A percentile compares a stretch with the other conserved stretches of the same genome.
Conservation (phyloP, 805 yeast species). For the Schwanniomyces sp. region DNA sequence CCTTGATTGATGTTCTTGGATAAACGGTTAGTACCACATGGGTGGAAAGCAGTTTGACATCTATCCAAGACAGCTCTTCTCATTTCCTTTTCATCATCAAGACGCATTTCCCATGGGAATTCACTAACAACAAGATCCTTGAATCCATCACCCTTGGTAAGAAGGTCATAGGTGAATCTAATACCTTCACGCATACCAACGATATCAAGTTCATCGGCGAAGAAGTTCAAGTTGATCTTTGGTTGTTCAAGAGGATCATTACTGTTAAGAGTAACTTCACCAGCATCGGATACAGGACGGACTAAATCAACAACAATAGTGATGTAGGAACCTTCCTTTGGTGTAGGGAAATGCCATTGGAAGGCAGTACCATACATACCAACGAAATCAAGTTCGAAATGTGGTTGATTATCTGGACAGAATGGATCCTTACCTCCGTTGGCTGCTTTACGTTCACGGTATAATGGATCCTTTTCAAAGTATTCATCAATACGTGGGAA, state of each 20-base stretch:
- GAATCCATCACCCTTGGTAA: conserved; percentile 26
- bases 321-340: conserved; percentile 17
- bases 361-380: conserved; percentile 22
- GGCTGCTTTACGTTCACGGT: conserved; percentile 15
- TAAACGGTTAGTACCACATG: conserved; percentile 27
- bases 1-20: conserved; percentile 14
- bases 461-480: conserved; percentile 17
- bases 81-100: conserved; percentile 26
- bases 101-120: conserved; percentile 29
- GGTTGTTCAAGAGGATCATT: conserved; percentile 21
- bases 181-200: conserved; percentile 29
- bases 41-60: conserved; percentile 31
- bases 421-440: conserved; percentile 25
- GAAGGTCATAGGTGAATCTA: conserved; percentile 24
- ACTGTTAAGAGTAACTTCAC: conserved; percentile 22
- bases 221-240: conserved; percentile 21
- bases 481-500: conserved; percentile 22
- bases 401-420: conserved; percentile 25
- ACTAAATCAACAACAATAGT: conserved; percentile 24
- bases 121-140: conserved; percentile 25
- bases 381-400: conserved; percentile 23
- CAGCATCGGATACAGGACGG: conserved; percentile 23
- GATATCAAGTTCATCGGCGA: conserved; percentile 27
- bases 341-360: conserved; percentile 25
- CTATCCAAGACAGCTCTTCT: conserved; percentile 25